Conservation (phyloP, 2,329 filamentous ascomycete species). For the Aureobasidium sp. region DNA sequence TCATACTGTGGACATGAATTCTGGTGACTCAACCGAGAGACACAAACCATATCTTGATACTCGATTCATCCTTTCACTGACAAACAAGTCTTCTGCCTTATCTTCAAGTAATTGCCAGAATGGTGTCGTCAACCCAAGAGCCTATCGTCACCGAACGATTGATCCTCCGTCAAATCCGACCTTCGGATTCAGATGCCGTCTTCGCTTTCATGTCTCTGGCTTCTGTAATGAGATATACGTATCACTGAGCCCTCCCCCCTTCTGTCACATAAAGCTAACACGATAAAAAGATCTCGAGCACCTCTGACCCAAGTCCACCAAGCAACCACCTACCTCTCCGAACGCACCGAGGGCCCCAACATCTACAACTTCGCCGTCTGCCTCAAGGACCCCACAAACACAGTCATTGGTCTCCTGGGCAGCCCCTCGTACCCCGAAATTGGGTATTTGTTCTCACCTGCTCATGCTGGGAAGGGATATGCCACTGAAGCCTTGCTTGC, state of each 20-base stretch:
- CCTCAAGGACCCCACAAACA: background rate
- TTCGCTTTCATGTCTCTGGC: background rate
- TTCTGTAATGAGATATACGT: background rate
- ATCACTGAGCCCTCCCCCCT: background rate
- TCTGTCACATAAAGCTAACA: background rate
- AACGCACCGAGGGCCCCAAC: background rate
- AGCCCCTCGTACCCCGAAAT: constrained; percentile 17
- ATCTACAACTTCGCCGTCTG: constrained; percentile 13
- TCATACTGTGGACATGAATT: background rate
- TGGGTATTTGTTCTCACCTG: constrained; percentile 19
- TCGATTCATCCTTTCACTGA: background rate
- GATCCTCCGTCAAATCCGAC: background rate
- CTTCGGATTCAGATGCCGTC: background rate
- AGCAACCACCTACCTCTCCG: constrained; percentile 1
- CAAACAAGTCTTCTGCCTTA: too few species aligned
- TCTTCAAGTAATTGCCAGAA: too few species aligned
- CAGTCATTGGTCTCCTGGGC: constrained; percentile 19
- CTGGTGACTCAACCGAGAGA: background rate
- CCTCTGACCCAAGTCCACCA: constrained; percentile 4
- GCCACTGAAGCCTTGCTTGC: constrained; percentile 21
- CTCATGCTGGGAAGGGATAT: constrained; percentile 18
- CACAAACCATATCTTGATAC: background rate
- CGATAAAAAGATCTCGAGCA: background rate
- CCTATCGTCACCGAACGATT: constrained; percentile 1
- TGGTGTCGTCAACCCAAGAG: background rate